Evolutionary conservation across 116 monocot genomes (phyloP), one percentile per base, ranked within the genome.

Genomic region (Iris pallida): DNA sequence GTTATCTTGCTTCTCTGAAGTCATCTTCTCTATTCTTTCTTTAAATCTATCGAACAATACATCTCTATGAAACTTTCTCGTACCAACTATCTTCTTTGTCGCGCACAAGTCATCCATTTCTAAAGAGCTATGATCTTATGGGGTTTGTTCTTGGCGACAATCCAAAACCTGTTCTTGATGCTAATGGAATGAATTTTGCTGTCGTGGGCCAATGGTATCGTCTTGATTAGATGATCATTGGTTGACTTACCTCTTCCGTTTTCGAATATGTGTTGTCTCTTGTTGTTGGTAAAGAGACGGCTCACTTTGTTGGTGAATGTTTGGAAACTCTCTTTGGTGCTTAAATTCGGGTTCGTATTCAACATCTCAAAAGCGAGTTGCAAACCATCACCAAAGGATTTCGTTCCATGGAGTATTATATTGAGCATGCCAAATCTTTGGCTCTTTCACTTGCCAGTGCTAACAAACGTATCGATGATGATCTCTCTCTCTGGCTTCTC

Each of bases 311-410:
- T 4, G 15, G 55, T 0, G 55, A 2, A n/a, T 56, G 55, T n/a
- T 15, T 56, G n/a, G n/a, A 56, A 56, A 56, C 55, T 15, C 55
- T 55, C 55, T 55, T 55, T 55, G 55, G 55, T 56, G 0, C 55
- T 56, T n/a, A 56, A 6, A 56, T n/a, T 56, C n/a, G 55, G 55
- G 16, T 56, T 56, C 55, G n/a, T 56, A 16, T 56, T 56, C 55
- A 56, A 56, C 55, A 56, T 16, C 55, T 56, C 55, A 56, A 56
- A 56, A 56, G 4, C 16, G n/a, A 56, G 55, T 17, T 56, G 55
- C n/a, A 56, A 17, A 30, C 30, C 30, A 56, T 17, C 13, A 56
- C 55, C 55, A 56, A 56, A 56, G n/a, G 7, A 14, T 56, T n/a
- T 2, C n/a, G n/a, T 6, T 56, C 55, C 6, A 56, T 56, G 55